A percentile compares a stretch with the other conserved stretches of the same genome.
phyloP scores from a whole-genome alignment of 2,329 filamentous ascomycete species.

The Penicillium sp. region DNA sequence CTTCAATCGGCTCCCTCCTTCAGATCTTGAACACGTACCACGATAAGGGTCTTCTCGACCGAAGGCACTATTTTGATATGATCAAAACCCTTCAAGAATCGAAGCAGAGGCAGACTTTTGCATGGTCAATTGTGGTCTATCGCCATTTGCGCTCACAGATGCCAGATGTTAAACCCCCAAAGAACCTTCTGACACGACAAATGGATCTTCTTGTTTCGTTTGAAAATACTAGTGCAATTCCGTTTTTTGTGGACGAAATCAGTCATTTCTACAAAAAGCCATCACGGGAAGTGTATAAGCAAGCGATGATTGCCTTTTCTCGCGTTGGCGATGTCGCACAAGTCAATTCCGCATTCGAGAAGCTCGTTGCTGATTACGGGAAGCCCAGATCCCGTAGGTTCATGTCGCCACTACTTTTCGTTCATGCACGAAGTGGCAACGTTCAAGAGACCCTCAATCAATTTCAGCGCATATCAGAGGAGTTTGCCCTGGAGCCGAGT shows the following conservation, averaged over 20 bases:
- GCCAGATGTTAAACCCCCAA: constrained; percentile 17
- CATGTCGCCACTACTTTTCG: constrained; percentile 59
- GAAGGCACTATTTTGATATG: constrained; percentile 25
- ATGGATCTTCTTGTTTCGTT: constrained; percentile 24
- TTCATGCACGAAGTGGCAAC: constrained; percentile 65
- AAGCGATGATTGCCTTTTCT: constrained; percentile 41
- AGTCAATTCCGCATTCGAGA: constrained; percentile 43
- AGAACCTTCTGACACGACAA: constrained; percentile 22
- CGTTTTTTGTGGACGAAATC: constrained; percentile 41
- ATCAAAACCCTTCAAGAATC: constrained; percentile 30
- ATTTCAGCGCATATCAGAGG: constrained; percentile 56
- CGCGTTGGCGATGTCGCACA: constrained; percentile 43
- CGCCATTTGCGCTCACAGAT: constrained; percentile 37
- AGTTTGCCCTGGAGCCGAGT: constrained; percentile 55
- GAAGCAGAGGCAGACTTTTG: constrained; percentile 23
- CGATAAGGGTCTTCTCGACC: constrained; percentile 20
- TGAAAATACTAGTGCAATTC: constrained; percentile 33
- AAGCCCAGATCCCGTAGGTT: constrained; percentile 27
- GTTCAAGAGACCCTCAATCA: constrained; percentile 52
- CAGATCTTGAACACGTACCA: constrained; percentile 25
- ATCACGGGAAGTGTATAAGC: constrained; percentile 30
- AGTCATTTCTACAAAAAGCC: constrained; percentile 30
- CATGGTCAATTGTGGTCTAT: constrained; percentile 37
- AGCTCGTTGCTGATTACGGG: constrained; percentile 36
- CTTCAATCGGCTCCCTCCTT: constrained; percentile 29